These are phyloP conservation scores for Magnolia sinica DNA, from an alignment of 164 flowering plant species.

Conservation along the genomic window DNA sequence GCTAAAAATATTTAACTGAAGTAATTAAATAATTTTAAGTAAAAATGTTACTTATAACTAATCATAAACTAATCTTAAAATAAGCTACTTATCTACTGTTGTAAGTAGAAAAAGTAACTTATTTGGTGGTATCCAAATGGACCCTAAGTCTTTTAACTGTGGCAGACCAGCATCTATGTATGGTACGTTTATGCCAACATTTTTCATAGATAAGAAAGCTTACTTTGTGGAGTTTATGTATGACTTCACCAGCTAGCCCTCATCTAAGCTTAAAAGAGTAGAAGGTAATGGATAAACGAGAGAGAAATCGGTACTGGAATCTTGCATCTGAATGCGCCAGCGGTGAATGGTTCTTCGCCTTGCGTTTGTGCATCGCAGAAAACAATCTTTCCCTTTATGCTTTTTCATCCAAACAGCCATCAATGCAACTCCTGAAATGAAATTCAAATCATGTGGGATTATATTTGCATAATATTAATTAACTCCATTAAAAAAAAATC, in stretches of 20 bases:
- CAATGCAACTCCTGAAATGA: slow-evolving; percentile 33
- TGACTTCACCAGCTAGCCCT: slow-evolving; percentile 18
- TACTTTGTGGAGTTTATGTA: slow-evolving; percentile 42
- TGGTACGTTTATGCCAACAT: no score
- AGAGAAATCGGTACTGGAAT: slow-evolving; percentile 25
- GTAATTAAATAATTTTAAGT: no score
- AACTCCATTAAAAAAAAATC: neutral
- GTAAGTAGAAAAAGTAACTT: no score
- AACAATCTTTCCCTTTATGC: slow-evolving; percentile 47
- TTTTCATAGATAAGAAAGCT: neutral
- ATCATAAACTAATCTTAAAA: no score
- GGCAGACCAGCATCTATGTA: no score
- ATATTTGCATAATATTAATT: neutral
- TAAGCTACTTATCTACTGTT: no score
- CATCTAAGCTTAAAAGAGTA: slow-evolving; percentile 16
- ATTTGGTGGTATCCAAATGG: no score
- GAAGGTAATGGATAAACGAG: slow-evolving; percentile 32
- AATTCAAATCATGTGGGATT: neutral
- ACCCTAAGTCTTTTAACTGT: no score
- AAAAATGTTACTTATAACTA: no score
- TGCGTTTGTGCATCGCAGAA: slow-evolving; percentile 30
- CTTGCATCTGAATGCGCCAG: slow-evolving; percentile 45
- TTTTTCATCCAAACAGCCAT: slow-evolving; percentile 23
- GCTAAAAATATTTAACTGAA: no score
- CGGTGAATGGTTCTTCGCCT: slow-evolving; percentile 2